Evolutionary conservation across 2,329 filamentous ascomycete species (phyloP), one percentile per base, ranked within the genome.

Genomic region (Penicillium sp.): DNA sequence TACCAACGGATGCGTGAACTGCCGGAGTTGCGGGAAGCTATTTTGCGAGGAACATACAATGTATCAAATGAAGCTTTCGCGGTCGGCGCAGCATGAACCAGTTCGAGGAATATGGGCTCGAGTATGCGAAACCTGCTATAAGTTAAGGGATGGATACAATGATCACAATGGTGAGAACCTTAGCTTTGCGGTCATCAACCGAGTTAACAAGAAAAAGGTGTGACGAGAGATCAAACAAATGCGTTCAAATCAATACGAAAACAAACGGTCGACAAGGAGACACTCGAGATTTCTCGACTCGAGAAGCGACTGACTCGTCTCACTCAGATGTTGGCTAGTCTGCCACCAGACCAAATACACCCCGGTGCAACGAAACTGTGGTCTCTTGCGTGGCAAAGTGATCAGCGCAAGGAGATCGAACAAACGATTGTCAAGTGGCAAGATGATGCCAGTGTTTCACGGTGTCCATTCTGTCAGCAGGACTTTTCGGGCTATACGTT

Each of bases 121-220:
- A 43, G 92, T 97, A 2, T 99, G 93, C 66, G 93, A 99, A 74
- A 97, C 93, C n/a, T 99, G 93, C 72, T 99, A 93, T 74, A 97
- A 96, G 74, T 95, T 90, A 43, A 82, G 93, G 62, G 89, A 91
- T 22, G 93, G 93, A 3, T 99, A 99, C 71, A 95, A 95, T 65
- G 91, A 99, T 63, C 87, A 92, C 60, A 81, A 80, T 47, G 88
- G 75, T 75, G 61, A 47, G 49, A 1, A 28, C n/a, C 12, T 13
- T 31, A 2, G 1, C 5, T 22, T 31, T 19, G 8, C 8, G 3
- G 1, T 30, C 2, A 27, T 22, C 13, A 9, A 28, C 31, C n/a
- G 42, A 35, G 33, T 52, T 60, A 39, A 59, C 29, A 11, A 11
- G 41, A 3, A 41, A 11, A 50, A 70, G 81, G 90, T 0, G 69